Evolutionary conservation across 2,329 filamentous ascomycete genomes (phyloP).

Genomic region (Didymella keratinophila): DNA sequence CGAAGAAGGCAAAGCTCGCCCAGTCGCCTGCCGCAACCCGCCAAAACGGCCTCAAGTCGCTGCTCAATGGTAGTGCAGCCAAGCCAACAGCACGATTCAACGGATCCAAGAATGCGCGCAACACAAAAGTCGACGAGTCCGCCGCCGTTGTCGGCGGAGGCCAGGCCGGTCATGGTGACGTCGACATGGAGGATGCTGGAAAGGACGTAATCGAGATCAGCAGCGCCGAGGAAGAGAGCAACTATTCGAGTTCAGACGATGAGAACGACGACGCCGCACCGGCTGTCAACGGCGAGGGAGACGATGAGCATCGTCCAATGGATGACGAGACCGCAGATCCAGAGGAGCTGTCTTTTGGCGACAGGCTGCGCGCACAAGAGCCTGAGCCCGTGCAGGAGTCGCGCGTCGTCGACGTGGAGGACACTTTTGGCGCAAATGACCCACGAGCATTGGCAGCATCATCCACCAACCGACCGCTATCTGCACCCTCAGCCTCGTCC

Average conservation of each 20-base stretch:
- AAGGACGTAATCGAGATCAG: constrained; percentile 58
- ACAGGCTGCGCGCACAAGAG: constrained; percentile 75
- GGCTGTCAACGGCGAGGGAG: constrained; percentile 31
- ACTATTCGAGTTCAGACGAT: constrained; percentile 43
- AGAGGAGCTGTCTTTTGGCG: constrained; percentile 80
- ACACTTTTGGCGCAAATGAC: constrained; percentile 58
- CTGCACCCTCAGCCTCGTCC: constrained; percentile 76
- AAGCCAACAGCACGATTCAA: constrained; percentile 61
- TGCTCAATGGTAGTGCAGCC: constrained; percentile 40
- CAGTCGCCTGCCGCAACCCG: constrained; percentile 34
- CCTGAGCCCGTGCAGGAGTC: constrained; percentile 36
- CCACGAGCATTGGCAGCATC: constrained; percentile 56
- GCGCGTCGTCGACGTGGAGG: constrained; percentile 74
- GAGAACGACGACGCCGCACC: constrained; percentile 41
- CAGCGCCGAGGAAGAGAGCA: constrained; percentile 55
- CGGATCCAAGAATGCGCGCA: constrained; percentile 59
- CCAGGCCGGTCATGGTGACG: constrained; percentile 55
- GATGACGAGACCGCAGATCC: constrained; percentile 50
- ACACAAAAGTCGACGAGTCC: constrained; percentile 65
- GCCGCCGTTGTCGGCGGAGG: constrained; percentile 62
- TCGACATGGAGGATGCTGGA: constrained; percentile 46
- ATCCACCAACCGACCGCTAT: constrained; percentile 57
- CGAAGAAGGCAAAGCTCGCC: constrained; percentile 50
- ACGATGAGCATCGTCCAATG: constrained; percentile 47
- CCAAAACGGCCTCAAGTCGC: constrained; percentile 43